Evolutionary conservation across 331 rosid species (phyloP).

Genomic region (Malus hybrid): DNA sequence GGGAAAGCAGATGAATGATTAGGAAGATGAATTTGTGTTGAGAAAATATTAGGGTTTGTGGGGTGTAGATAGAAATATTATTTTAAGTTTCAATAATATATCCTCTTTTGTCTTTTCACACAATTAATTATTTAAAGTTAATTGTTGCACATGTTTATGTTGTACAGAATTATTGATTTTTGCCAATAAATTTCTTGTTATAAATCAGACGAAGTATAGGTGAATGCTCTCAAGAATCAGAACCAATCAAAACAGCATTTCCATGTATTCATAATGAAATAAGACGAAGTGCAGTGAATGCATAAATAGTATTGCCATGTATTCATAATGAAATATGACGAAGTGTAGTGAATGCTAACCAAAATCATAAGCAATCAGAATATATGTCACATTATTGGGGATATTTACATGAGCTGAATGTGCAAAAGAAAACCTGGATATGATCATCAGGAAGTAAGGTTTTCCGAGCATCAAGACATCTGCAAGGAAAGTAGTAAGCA

Average conservation of each 20-base stretch:
- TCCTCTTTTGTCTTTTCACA: too few species aligned
- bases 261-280: background rate
- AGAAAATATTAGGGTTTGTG: too few species aligned
- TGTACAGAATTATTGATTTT: background rate
- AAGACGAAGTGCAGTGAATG: background rate
- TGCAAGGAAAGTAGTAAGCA: conserved; percentile 14
- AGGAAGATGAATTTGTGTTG: too few species aligned
- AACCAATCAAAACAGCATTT: too few species aligned
- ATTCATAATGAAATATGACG: background rate
- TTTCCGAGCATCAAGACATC: conserved; percentile 71
- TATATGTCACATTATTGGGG: background rate
- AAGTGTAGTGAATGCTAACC: background rate
- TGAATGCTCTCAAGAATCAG: too few species aligned
- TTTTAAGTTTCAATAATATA: too few species aligned
- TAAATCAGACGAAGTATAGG: too few species aligned
- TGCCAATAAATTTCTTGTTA: background rate
- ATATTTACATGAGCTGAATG: background rate
- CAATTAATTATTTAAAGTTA: background rate
- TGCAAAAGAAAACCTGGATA: conserved; percentile 51
- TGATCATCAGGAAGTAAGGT: conserved; percentile 54
- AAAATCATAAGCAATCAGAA: background rate
- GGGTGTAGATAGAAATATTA: too few species aligned
- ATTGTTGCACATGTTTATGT: background rate
- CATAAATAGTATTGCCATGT: too few species aligned
- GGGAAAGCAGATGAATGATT: too few species aligned